Evolutionary conservation across 768 basidiomycete genomes (phyloP), one percentile per base, ranked within the genome.

Genomic region (Lactifluus hygrophoroides): DNA sequence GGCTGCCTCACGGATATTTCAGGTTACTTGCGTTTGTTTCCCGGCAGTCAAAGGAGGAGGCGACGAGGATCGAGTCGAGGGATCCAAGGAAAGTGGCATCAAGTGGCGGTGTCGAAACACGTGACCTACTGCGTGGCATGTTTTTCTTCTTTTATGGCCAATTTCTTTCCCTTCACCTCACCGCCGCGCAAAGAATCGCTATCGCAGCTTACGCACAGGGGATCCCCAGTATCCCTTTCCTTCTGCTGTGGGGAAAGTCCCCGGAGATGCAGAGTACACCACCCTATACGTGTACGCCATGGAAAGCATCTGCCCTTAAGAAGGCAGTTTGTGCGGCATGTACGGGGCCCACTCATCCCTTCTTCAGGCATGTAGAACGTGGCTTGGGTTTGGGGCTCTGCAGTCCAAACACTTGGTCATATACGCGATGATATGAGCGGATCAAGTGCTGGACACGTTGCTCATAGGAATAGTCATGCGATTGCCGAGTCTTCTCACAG

Each of bases 401-500:
- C 55, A 25, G 68, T 67, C 72, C 74, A 72, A 67, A 66, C 50
- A 74, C 73, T 76, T 78, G 76, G 66, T 72, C 70, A 66, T 70
- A 70, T 40, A 71, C 73, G 85, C 85, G 75, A 88, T 88, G 88
- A 90, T 82, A 88, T 68, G 88, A 90, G 88, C 81, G 69, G 70
- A 67, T 70, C 66, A 73, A 70, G 68, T 69, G 70, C 70, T 76
- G 77, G 72, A 64, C 68, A 71, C 67, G 81, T 88, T 90, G 78
- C 87, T 90, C 88, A 86, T 90, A 84, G 83, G 77, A 73, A 89
- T 69, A 90, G 88, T 87, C 80, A 90, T 90, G 81, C 88, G 88
- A 83, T 89, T 82, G 83, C 79, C 62, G 77, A 75, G 48, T 46
- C 25, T 0, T 27, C 14, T 27, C 70, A 58, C 67, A 69, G 65